These are phyloP conservation scores for Pulveroboletus sp. DNA, from an alignment of 768 basidiomycete species.

Conservation along the genomic window DNA sequence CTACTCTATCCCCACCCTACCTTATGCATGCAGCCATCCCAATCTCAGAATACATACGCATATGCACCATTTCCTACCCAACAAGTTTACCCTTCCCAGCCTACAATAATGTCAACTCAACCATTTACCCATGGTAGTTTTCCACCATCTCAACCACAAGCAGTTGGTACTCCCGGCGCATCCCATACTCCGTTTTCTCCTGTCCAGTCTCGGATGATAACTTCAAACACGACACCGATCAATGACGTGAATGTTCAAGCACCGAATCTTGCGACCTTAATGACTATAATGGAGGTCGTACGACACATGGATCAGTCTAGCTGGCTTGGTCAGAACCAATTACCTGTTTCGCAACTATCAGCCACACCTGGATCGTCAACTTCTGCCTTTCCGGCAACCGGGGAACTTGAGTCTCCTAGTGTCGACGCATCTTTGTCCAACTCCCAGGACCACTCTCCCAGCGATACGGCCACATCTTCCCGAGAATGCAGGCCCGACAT, in stretches of 20 bases:
- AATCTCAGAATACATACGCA: constrained; percentile 15
- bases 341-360: constrained; percentile 13
- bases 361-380: constrained; percentile 1
- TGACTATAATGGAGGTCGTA: constrained; percentile 31
- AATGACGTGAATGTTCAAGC: constrained; percentile 13
- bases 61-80: constrained; percentile 15
- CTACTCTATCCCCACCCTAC: constrained; percentile 10
- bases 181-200: constrained; percentile 12
- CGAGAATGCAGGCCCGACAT: constrained; percentile 2
- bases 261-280: constrained; percentile 22
- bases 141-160: constrained; percentile 17
- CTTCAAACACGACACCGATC: constrained; percentile 4
- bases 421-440: background rate
- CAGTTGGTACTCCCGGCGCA: constrained; percentile 1
- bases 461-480: background rate
- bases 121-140: constrained; percentile 13
- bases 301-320: constrained; percentile 26
- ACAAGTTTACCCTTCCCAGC: constrained; percentile 18
- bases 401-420: background rate
- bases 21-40: constrained; percentile 14
- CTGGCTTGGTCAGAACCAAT: constrained; percentile 16
- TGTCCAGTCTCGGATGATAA: constrained; percentile 12
- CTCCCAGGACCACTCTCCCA: constrained; percentile 2
- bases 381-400: background rate
- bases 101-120: constrained; percentile 14